A percentile compares a stretch with the other conserved stretches of the same genome.
Conservation (phyloP, 208 protist species). For the Trypanosoma grayi region DNA sequence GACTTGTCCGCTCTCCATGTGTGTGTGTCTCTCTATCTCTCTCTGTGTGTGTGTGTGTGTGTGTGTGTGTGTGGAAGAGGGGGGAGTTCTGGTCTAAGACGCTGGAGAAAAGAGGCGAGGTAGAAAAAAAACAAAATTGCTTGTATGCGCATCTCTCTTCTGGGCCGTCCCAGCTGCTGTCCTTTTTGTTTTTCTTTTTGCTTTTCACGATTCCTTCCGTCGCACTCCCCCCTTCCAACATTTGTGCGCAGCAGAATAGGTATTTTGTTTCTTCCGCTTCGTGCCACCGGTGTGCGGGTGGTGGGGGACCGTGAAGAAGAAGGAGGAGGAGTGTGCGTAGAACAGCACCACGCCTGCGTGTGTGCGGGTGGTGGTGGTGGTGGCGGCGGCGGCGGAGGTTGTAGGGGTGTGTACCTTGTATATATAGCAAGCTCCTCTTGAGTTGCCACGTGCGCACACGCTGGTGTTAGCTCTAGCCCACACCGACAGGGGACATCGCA, state of each 20-base stretch:
- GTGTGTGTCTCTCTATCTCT: background rate
- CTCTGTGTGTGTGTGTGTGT: background rate
- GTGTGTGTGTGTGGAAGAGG: background rate
- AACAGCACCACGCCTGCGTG: background rate
- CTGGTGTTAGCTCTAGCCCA: too few species aligned
- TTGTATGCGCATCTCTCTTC: conserved; percentile 1
- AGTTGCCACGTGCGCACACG: too few species aligned
- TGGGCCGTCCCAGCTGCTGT: background rate
- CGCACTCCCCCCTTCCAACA: too few species aligned
- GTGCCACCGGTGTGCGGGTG: too few species aligned
- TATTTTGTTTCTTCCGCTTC: too few species aligned
- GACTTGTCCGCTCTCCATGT: background rate
- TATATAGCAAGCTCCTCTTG: too few species aligned
- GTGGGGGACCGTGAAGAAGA: background rate
- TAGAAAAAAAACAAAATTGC: background rate
- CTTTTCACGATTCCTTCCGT: conserved; percentile 5
- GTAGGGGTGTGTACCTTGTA: too few species aligned
- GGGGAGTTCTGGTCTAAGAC: background rate
- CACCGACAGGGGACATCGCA: too few species aligned
- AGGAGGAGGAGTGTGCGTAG: background rate
- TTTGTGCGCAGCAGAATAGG: too few species aligned
- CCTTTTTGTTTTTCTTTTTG: conserved; percentile 1
- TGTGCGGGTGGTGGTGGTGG: background rate
- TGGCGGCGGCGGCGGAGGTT: background rate
- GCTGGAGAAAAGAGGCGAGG: background rate